Conservation (phyloP, 345 rosid genomes). For the Mangifera indica region DNA sequence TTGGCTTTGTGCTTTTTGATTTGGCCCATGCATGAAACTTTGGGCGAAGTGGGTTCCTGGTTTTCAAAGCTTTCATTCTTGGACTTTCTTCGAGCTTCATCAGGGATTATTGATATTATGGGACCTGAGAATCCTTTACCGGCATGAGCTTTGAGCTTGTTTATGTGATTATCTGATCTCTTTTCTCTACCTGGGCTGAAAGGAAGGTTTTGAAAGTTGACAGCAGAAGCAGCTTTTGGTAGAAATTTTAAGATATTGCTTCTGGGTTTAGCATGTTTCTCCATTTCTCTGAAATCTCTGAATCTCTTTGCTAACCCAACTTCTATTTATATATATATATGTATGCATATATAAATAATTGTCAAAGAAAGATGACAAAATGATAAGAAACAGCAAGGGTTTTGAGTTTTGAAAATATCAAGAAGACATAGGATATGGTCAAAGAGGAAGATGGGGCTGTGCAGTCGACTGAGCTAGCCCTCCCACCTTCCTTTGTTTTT, state of each 20-base stretch:
- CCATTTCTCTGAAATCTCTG: conserved; percentile 23
- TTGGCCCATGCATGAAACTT: conserved; percentile 89
- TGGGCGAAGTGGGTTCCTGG: conserved; percentile 81
- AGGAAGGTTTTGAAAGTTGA: conserved; percentile 50
- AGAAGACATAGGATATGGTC: conserved; percentile 20
- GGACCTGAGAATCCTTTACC: conserved; percentile 60
- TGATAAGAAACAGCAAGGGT: neutral
- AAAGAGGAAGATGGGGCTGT: conserved; percentile 1
- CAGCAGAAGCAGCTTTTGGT: conserved; percentile 54
- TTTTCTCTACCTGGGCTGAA: conserved; percentile 69
- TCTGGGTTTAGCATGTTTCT: conserved; percentile 34
- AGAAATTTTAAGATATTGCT: conserved; percentile 53
- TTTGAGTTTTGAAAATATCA: conserved; percentile 19
- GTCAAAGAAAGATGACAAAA: no score
- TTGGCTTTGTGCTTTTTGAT: conserved; percentile 73
- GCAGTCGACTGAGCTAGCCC: conserved; percentile 11
- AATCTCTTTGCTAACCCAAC: neutral
- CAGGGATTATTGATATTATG: conserved; percentile 54
- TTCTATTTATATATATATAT: no score
- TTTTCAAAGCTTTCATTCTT: conserved; percentile 32
- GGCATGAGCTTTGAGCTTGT: conserved; percentile 26
- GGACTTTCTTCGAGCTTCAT: conserved; percentile 49
- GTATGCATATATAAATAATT: neutral
- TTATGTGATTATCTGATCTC: conserved; percentile 19
- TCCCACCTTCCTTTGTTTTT: neutral